phyloP scores from a whole-genome alignment of 495 filamentous ascomycete species.

The Podospora pseudoanserina region DNA sequence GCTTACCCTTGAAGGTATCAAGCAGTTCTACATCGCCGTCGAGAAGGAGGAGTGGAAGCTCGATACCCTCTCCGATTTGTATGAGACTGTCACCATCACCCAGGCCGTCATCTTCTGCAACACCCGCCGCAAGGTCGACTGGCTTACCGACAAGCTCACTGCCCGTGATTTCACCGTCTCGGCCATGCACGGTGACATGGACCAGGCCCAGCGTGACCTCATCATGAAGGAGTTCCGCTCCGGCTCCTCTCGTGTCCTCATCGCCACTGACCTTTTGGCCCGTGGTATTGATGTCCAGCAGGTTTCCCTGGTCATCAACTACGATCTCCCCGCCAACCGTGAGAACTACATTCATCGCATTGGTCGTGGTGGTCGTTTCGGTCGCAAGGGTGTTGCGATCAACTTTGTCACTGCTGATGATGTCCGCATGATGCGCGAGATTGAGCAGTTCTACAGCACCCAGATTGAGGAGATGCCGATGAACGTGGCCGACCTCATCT shows the following conservation, averaged over 20 bases:
- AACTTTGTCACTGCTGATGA: constrained; percentile 99
- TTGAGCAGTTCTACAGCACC: constrained; percentile 94
- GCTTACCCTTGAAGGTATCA: constrained; percentile 94
- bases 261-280: constrained; percentile 95
- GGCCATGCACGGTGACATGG: constrained; percentile 99
- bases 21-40: constrained; percentile 99
- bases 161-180: constrained; percentile 98
- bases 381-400: constrained; percentile 97
- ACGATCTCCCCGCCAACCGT: constrained; percentile 96
- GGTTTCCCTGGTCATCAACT: constrained; percentile 99
- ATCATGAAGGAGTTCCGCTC: constrained; percentile 99
- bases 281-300: constrained; percentile 99
- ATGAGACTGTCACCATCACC: constrained; percentile 98
- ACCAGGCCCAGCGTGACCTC: constrained; percentile 91
- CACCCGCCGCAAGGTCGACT: constrained; percentile 98
- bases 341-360: constrained; percentile 99
- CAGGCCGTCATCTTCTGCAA: constrained; percentile 99
- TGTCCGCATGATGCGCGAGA: constrained; percentile 94
- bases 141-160: constrained; percentile 98
- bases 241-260: constrained; percentile 94
- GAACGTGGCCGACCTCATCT: constrained; percentile 74
- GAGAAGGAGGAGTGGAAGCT: constrained; percentile 99
- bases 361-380: constrained; percentile 91
- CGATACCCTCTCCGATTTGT: constrained; percentile 98
- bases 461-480: constrained; percentile 99